Evolutionary conservation across 129 eudicot genomes (phyloP).

Genomic region (Sambucus nigra): DNA sequence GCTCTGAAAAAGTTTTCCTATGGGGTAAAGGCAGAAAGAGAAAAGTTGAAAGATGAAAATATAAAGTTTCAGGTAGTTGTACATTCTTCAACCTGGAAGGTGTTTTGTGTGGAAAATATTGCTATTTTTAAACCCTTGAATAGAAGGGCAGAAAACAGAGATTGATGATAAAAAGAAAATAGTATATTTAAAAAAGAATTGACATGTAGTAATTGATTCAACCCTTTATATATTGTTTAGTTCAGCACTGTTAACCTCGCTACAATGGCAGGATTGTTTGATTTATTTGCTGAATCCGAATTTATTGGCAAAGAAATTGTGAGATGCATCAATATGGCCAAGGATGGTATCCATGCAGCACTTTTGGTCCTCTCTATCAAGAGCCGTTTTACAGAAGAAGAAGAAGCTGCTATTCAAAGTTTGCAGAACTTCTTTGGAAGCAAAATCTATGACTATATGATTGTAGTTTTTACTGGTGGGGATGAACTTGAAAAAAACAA

Average conservation of each 20-base stretch:
- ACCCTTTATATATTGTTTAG: background rate
- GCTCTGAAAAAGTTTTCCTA: too few relatives aligned
- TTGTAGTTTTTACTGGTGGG: constrained; percentile 83
- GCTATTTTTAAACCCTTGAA: too few relatives aligned
- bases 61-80: too few relatives aligned
- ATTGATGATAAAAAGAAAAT: background rate
- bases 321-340: constrained; percentile 83
- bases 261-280: constrained; percentile 56
- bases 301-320: constrained; percentile 71
- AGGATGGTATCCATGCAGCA: constrained; percentile 85
- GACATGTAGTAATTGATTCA: too few relatives aligned
- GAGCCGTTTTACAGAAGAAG: constrained; percentile 63
- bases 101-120: too few relatives aligned
- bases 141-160: too few relatives aligned
- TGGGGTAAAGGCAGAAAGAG: too few relatives aligned
- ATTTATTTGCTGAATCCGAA: constrained; percentile 49
- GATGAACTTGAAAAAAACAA: constrained; percentile 76
- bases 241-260: background rate
- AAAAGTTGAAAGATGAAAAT: background rate
- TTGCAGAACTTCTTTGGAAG: constrained; percentile 56
- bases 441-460: constrained; percentile 68
- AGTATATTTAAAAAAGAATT: too few relatives aligned
- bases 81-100: too few relatives aligned
- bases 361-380: constrained; percentile 59
- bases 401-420: constrained; percentile 52